phyloP scores from a whole-genome alignment of 305 asterid species.

The Stenogyne calaminthoides region DNA sequence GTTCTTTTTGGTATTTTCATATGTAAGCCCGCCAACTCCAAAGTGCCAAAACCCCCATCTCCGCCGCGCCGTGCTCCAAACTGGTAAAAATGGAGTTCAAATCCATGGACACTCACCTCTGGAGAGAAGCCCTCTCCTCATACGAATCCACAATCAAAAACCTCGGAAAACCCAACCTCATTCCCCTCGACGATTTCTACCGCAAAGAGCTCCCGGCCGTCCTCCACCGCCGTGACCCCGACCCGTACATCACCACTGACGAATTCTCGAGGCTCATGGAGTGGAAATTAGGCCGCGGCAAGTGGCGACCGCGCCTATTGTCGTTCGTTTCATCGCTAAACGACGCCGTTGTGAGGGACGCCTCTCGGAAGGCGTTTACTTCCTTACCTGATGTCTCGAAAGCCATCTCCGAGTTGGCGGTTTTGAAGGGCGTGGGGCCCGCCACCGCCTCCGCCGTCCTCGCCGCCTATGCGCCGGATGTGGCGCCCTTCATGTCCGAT shows the following conservation, averaged over 20 bases:
- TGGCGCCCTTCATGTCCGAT: slow-evolving; percentile 90
- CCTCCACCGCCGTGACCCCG: slow-evolving; percentile 64
- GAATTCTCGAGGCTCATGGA: slow-evolving; percentile 78
- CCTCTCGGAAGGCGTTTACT: slow-evolving; percentile 66
- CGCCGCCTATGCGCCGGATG: slow-evolving; percentile 75
- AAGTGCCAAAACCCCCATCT: background rate
- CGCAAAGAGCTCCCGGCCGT: slow-evolving; percentile 64
- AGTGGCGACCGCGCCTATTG: slow-evolving; percentile 81
- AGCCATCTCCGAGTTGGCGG: slow-evolving; percentile 61
- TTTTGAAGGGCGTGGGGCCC: slow-evolving; percentile 83
- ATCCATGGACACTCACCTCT: slow-evolving; percentile 43
- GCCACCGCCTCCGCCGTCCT: slow-evolving; percentile 93
- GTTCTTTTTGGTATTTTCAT: too few relatives aligned
- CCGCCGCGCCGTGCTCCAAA: background rate
- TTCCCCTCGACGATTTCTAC: slow-evolving; percentile 71
- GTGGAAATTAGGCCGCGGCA: slow-evolving; percentile 89
- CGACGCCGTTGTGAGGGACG: slow-evolving; percentile 58
- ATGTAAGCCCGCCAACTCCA: background rate
- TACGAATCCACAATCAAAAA: slow-evolving; percentile 45
- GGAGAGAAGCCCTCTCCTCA: slow-evolving; percentile 62
- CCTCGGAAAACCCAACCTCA: slow-evolving; percentile 58
- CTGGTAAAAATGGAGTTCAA: slow-evolving; percentile 46
- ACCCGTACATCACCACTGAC: slow-evolving; percentile 55
- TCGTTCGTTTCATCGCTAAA: slow-evolving; percentile 62
- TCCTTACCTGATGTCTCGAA: slow-evolving; percentile 63